Evolutionary conservation across 1,284 basidiomycete genomes (phyloP), one percentile per base, ranked within the genome.

Genomic region (Cutaneotrichosporon daszewskae): DNA sequence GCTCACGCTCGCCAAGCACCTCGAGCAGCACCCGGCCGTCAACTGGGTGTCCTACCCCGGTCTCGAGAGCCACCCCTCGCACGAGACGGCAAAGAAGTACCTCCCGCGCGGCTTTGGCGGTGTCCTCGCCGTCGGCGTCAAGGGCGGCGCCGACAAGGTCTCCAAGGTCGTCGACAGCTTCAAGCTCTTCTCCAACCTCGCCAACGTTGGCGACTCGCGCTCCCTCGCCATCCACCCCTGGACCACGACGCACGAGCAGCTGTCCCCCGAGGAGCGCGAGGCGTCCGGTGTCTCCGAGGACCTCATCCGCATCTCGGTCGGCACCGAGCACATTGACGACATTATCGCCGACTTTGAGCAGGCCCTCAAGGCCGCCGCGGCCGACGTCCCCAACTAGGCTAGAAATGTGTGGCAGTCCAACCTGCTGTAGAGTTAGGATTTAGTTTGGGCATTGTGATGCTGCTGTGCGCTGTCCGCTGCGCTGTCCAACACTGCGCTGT

Each of bases 11-110:
- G 70, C 68, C 18, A 72, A 76, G 45, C 85, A 77, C 75, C 79
- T 92, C 33, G 77, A 85, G 62, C 46, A 48, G 46, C 40, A 52
- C 43, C 32, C 33, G 17, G 66, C 77, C 45, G 80, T 91, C 29
- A 66, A 78, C 0, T 91, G 87, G 86, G 85, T 92, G 7, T 83
- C 82, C 1, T 92, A 90, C 64, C 78, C 84, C 28, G 87, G 87
- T 18, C 77, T 89, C 4, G 60, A 72, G 44, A 73, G 68, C 11
- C 88, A 91, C 68, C 68, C 76, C 4, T 81, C 79, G 28, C 76
- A 91, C 68, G 68, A 68, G 40, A 61, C 76, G 6, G 87, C 84
- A 13, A 75, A 74, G 39, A 71, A 81, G 34, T 71, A 86, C 48
- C 74, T 82, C n/a, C 64, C 71, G 10, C 75, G 78, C 47, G 68